Conservation (phyloP, 177 flowering plant genomes). For the Tripterygium wilfordii region DNA sequence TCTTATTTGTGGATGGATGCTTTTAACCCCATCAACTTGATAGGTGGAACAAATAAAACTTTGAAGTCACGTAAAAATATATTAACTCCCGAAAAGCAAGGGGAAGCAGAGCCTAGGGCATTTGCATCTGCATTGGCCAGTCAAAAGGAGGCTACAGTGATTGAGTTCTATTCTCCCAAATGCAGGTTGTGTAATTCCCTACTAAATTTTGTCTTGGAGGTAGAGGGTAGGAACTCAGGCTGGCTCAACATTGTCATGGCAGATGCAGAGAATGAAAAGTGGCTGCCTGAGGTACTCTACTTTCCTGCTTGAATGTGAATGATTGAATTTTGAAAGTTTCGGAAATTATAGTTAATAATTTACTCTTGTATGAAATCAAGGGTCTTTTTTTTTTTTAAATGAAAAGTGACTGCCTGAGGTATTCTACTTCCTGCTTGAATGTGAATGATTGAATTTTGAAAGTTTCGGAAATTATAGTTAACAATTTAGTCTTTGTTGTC, state of each 20-base stretch:
- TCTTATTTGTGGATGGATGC: constrained; percentile 15
- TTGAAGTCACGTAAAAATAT: constrained; percentile 14
- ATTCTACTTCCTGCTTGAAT: constrained; percentile 3
- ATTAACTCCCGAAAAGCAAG: constrained; percentile 62
- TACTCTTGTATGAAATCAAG: too few species aligned
- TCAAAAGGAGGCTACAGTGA: constrained; percentile 76
- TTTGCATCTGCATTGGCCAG: constrained; percentile 75
- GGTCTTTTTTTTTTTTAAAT: too few species aligned
- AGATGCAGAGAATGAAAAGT: constrained; percentile 88
- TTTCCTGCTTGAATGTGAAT: not conserved
- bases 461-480: not conserved
- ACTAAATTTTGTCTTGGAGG: constrained; percentile 54
- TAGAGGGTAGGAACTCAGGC: constrained; percentile 60
- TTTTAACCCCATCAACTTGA: constrained; percentile 10
- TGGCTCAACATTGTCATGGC: constrained; percentile 95
- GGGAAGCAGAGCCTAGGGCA: constrained; percentile 85
- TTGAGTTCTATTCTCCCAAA: constrained; percentile 93
- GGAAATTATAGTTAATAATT: not conserved
- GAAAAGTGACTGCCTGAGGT: constrained; percentile 97
- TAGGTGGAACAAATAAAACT: constrained; percentile 9
- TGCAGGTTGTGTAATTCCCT: constrained; percentile 84
- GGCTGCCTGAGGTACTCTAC: constrained; percentile 90
- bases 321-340: not conserved
- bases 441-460: constrained; percentile 1
- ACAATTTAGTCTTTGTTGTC: too few species aligned